Conservation (phyloP, 306 rosid genomes). For the Begonia peltatifolia region DNA sequence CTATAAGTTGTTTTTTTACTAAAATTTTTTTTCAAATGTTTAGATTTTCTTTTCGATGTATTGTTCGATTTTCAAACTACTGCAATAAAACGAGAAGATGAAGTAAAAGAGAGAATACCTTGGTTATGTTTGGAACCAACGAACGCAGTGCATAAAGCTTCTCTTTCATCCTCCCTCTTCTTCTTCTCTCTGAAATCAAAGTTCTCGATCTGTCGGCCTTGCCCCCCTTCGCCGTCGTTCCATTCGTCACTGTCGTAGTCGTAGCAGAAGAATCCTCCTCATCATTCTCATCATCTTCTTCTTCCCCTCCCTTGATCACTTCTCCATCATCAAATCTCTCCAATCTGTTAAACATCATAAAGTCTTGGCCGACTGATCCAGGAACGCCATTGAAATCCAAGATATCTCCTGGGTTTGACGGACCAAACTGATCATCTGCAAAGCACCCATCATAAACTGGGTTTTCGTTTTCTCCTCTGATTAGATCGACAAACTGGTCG, state of each 20-base stretch:
- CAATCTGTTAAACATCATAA: conserved; percentile 21
- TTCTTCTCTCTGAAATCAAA: conserved; percentile 55
- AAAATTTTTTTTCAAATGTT: too few species aligned
- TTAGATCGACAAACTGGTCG: conserved; percentile 41
- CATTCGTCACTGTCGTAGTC: conserved; percentile 6
- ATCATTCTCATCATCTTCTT: conserved; percentile 21
- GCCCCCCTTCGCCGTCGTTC: conserved; percentile 10
- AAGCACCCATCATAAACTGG: conserved; percentile 23
- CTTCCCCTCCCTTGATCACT: not conserved
- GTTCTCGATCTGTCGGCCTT: conserved; percentile 60
- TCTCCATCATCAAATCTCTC: conserved; percentile 25
- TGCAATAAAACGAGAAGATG: too few species aligned
- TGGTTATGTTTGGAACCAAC: conserved; percentile 72
- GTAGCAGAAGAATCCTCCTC: conserved; percentile 27
- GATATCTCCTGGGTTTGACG: not conserved
- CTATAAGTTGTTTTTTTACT: too few species aligned
- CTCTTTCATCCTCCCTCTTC: conserved; percentile 72
- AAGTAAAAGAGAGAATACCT: conserved; percentile 20
- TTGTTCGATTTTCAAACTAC: too few species aligned
- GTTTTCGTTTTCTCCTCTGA: conserved; percentile 42
- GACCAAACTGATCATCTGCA: conserved; percentile 14
- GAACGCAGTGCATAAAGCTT: conserved; percentile 69
- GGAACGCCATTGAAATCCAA: conserved; percentile 13
- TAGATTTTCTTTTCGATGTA: too few species aligned
- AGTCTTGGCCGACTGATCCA: conserved; percentile 16